These are phyloP conservation scores for Penicillium soppii DNA, from an alignment of 495 filamentous ascomycete genomes.

Conservation along the genomic window DNA sequence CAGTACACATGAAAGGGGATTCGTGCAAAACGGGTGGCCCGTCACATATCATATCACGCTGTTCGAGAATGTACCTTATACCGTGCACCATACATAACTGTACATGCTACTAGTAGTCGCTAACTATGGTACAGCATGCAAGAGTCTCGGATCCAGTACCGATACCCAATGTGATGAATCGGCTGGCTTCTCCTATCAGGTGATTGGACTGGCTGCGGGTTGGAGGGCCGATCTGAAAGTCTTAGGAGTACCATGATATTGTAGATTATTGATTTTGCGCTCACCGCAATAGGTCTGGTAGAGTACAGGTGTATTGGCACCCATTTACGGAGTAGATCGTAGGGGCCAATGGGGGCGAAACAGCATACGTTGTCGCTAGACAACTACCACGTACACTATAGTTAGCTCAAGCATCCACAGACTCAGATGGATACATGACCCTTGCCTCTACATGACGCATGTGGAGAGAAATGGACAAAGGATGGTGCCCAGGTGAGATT, in stretches of 20 bases:
- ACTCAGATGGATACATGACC: conserved; percentile 2
- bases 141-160: conserved; percentile 1
- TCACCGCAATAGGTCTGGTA: conserved; percentile 4
- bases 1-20: background rate
- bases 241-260: background rate
- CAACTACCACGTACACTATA: too few relatives aligned
- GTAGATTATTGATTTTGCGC: background rate
- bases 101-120: conserved; percentile 7
- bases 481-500: background rate
- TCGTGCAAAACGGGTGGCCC: background rate
- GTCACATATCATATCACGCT: conserved; percentile 4
- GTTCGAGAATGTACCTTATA: background rate
- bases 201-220: conserved; percentile 7
- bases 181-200: background rate
- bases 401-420: background rate
- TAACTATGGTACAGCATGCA: background rate
- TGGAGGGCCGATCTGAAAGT: background rate
- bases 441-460: conserved; percentile 9
- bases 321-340: too few relatives aligned
- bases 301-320: too few relatives aligned
- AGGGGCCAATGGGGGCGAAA: too few relatives aligned
- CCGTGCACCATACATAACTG: background rate
- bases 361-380: too few relatives aligned
- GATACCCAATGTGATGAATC: conserved; percentile 8
- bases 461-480: conserved; percentile 5